A percentile compares a stretch with the other conserved stretches of the same genome.
phyloP scores from a whole-genome alignment of 352 stramenopile species.

The Phytophthora cryptogea region DNA sequence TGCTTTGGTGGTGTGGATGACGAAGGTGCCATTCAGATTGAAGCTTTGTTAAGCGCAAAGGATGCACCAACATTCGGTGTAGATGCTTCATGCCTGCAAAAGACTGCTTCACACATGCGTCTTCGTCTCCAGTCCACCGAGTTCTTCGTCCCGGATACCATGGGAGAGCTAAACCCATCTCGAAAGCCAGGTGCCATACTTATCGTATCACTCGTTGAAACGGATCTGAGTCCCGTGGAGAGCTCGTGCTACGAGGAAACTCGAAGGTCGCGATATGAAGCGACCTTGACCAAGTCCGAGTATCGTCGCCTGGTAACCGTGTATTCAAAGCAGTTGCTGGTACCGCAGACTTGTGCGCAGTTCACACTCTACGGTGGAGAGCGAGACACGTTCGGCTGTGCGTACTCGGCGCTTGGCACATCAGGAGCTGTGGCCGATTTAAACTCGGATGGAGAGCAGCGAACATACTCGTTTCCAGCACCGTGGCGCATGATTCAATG shows the following conservation, averaged over 20 bases:
- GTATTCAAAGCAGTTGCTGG: conserved; percentile 33
- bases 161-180: conserved; percentile 43
- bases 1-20: conserved; percentile 44
- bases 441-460: conserved; percentile 21
- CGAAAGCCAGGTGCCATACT: conserved; percentile 29
- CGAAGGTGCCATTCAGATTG: conserved; percentile 37
- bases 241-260: conserved; percentile 30
- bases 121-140: conserved; percentile 38
- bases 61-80: conserved; percentile 34
- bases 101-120: conserved; percentile 25
- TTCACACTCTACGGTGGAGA: conserved; percentile 32
- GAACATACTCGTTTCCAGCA: conserved; percentile 36
- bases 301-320: conserved; percentile 30
- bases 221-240: conserved; percentile 18
- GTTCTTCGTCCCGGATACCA: conserved; percentile 30
- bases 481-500: conserved; percentile 52
- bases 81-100: conserved; percentile 29
- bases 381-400: conserved; percentile 37
- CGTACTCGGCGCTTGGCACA: conserved; percentile 36
- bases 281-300: conserved; percentile 14
- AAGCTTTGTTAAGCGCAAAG: conserved; percentile 30
- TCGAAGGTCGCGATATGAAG: conserved; percentile 13
- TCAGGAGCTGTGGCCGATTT: conserved; percentile 34
- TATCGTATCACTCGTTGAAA: conserved; percentile 31
- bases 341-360: conserved; percentile 23